Base-by-base conservation (phyloP, 2,329 filamentous ascomycete species). In the Colletotrichum somersetense region DNA sequence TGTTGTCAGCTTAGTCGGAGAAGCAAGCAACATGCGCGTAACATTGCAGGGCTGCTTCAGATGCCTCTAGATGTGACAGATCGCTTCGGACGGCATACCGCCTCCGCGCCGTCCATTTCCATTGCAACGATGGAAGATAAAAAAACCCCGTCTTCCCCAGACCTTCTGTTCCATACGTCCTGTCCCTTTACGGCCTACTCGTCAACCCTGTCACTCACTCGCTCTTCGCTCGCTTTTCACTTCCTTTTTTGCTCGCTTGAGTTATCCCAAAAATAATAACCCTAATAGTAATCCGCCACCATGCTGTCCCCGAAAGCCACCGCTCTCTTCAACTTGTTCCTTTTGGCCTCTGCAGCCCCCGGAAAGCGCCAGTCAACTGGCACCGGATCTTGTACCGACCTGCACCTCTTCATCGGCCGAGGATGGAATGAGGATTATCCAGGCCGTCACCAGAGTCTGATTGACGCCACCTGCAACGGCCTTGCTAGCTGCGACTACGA, bases 401-500 rank as follows among this genome's bases (percentile, higher is more conserved):
- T 80, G 3, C 78, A 78, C 73, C 62, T 80, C 64, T 79, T 79
- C 67, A 73, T 80, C 33, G 76, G 75, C 40, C 73, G 74, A 16
- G 78, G 77, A 46, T 78, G 76, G 74, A 78, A 77, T 38, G 77
- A 80, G 69, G 78, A 75, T 12, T 79, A 79, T 65, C 78, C 78
- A 1, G 79, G 79, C 42, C 76, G 77, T 4, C 77, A 79, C 70
- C 75, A 76, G 66, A 73, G 70, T 48, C 72, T 79, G 5, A 74
- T 75, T 48, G 73, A 72, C n/a, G 77, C 77, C 61, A 77, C 79
- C 59, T 80, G 78, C 74, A 62, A 62, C 10, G 77, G 76, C 16
- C 70, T 78, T 20, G 42, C 65, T 42, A 77, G 75, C 66, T 80
- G 79, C 75, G 78, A 79, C 73, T 79, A 77, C 62, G 77, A 79